Percentiles rank a stretch among this genome's conserved stretches.
Conservation (phyloP, 225 moss, liverwort and hornwort genomes). For the Anthoceros angustus region DNA sequence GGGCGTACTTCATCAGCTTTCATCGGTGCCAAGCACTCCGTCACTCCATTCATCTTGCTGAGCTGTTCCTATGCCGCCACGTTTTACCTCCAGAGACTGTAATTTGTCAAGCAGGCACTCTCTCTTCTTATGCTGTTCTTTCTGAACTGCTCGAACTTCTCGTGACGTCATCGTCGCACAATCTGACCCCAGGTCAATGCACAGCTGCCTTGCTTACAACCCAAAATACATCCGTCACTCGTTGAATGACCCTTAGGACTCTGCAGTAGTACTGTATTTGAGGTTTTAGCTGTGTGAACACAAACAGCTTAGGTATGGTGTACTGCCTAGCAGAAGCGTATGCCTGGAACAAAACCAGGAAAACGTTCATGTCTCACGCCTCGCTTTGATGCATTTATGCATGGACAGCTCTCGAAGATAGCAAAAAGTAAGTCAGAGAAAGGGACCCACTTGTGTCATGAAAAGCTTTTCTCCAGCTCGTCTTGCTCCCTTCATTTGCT, state of each 20-base stretch:
- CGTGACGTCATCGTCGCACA: neutral
- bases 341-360: neutral
- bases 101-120: no score
- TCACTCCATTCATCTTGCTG: no score
- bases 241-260: neutral
- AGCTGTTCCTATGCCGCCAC: no score
- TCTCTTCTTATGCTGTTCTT: neutral
- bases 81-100: no score
- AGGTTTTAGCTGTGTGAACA: neutral
- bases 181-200: neutral
- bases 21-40: no score
- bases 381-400: neutral
- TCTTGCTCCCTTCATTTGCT: conserved; percentile 86
- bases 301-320: neutral
- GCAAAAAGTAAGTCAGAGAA: neutral
- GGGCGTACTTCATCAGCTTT: no score
- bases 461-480: conserved; percentile 92
- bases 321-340: neutral
- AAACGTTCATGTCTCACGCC: neutral
- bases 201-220: conserved; percentile 1
- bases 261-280: neutral
- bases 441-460: conserved; percentile 40
- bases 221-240: neutral
- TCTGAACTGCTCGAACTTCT: neutral
- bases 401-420: neutral